Conservation (phyloP, 768 basidiomycete species). For the Hericium alpestre region DNA sequence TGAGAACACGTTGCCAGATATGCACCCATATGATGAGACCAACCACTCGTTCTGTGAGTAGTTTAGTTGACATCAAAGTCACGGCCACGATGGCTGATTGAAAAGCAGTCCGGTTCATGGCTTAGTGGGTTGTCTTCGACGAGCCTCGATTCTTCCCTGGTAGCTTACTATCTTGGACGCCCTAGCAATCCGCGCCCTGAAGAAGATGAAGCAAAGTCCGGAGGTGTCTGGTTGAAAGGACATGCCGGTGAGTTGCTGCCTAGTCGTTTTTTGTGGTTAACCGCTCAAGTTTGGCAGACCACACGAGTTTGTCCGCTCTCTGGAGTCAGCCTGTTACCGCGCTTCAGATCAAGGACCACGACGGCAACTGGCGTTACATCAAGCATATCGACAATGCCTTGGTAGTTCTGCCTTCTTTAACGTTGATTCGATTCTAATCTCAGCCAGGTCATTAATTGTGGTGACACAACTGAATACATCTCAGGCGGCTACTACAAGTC, state of each 20-base stretch:
- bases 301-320: constrained; percentile 24
- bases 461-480: constrained; percentile 25
- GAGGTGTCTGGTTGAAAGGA: constrained; percentile 28
- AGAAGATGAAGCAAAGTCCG: constrained; percentile 22
- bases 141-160: neutral
- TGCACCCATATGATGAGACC: constrained; percentile 31
- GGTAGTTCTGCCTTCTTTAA: constrained; percentile 11
- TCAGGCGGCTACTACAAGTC: constrained; percentile 27
- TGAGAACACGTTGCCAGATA: constrained; percentile 39
- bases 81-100: too few species aligned
- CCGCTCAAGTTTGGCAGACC: constrained; percentile 14
- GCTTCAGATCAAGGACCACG: constrained; percentile 25
- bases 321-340: constrained; percentile 29
- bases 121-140: constrained; percentile 35
- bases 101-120: constrained; percentile 48
- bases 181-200: constrained; percentile 23
- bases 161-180: neutral
- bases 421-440: neutral
- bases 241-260: constrained; percentile 20
- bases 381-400: constrained; percentile 26
- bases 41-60: constrained; percentile 14
- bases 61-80: neutral
- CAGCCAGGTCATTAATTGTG: constrained; percentile 29
- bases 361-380: constrained; percentile 28
- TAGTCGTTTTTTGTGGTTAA: neutral